Evolutionary conservation across 1,284 basidiomycete genomes (phyloP), one percentile per base, ranked within the genome.

Genomic region (Cystobasidiaceae sp.): DNA sequence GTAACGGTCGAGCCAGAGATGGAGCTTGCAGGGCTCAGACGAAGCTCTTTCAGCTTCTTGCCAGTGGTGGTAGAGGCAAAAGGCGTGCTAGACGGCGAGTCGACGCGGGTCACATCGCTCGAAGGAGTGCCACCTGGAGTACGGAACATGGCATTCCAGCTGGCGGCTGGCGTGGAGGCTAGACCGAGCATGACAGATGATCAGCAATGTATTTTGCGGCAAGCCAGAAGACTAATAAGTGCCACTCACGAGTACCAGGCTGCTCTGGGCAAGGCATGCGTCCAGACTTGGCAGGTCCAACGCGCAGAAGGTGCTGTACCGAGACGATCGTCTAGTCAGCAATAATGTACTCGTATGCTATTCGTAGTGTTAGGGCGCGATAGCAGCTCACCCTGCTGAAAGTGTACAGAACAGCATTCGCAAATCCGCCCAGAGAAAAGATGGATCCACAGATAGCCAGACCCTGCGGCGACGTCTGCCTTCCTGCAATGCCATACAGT

Each of bases 361-460:
- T n/a, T n/a, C n/a, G 27, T 8, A 32, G 8, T 50, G 27, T 30
- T 2, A 27, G 3, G 17, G 27, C 13, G 33, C 32, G 23, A 2
- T 15, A 27, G 28, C 15, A 6, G 27, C 61, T 56, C 28, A 64
- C 52, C 27, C 61, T 55, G 17, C 51, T 64, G 37, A 64, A 52
- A n/a, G 44, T 59, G 32, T 66, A 66, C 19, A 66, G 41, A 13
- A 59, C 11, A 23, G 34, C 33, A 43, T 66, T 66, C 2, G 63
- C 63, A 28, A 66, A 57, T 13, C 63, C 63, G 11, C 55, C 63
- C 11, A 66, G 50, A 7, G 63, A 23, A 28, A 66, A 66, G 33
- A 66, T 66, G 34, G n/a, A 58, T 13, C 63, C 63, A 48, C 51
- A 55, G 7, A 54, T 46, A 28, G 63, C 55, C 21, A 56, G 49